Evolutionary conservation across 176 grass and related monocot genomes (phyloP).

Genomic region (Avena eriantha): DNA sequence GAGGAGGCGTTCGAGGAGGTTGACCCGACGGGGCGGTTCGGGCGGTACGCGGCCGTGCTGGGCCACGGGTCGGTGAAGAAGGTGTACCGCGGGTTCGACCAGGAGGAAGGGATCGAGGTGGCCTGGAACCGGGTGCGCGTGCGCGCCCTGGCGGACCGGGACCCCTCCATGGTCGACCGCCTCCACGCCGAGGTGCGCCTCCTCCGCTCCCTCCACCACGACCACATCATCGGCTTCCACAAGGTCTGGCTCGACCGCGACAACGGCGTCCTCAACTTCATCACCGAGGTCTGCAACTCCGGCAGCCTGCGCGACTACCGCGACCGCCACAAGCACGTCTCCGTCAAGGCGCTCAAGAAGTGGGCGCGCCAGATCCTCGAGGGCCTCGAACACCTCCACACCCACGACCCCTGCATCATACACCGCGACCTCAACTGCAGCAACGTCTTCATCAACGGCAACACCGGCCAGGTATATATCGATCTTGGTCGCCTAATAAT

Average conservation of each 20-base stretch:
- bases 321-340: conserved; percentile 76
- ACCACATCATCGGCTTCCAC: conserved; percentile 84
- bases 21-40: conserved; percentile 85
- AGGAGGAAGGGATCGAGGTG: conserved; percentile 86
- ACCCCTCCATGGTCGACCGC: conserved; percentile 70
- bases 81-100: conserved; percentile 69
- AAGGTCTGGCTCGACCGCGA: conserved; percentile 80
- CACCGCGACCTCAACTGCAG: conserved; percentile 27
- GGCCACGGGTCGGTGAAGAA: conserved; percentile 88
- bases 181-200: conserved; percentile 87
- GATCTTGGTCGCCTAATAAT: too few relatives aligned
- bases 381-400: conserved; percentile 72
- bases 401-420: conserved; percentile 9
- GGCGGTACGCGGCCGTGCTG: conserved; percentile 83
- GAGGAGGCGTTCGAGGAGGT: conserved; percentile 91
- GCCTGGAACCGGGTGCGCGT: conserved; percentile 92
- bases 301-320: conserved; percentile 91
- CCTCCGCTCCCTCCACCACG: conserved; percentile 77
- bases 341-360: conserved; percentile 69
- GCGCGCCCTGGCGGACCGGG: conserved; percentile 50
- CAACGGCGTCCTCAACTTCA: conserved; percentile 84
- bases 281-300: conserved; percentile 95
- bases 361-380: conserved; percentile 32
- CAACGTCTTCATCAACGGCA: conserved; percentile 44
- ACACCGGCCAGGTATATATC: not conserved